Conservation (phyloP, 2,329 filamentous ascomycete genomes). For the Microdochium nivale region DNA sequence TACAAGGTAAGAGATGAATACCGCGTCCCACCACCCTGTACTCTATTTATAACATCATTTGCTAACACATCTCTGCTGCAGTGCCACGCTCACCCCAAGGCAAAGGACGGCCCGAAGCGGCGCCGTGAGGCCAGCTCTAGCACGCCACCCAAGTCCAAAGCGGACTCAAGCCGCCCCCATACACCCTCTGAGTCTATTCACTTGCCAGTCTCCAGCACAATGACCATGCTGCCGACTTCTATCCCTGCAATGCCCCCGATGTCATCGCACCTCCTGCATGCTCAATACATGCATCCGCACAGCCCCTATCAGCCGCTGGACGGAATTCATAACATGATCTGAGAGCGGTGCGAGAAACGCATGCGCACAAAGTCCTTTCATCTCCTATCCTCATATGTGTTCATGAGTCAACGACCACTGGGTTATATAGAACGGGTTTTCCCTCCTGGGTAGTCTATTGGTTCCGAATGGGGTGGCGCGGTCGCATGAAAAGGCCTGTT, state of each 20-base stretch:
- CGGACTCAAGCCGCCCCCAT: slow-evolving; percentile 29
- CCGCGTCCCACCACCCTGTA: not conserved
- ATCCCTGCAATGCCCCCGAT: slow-evolving; percentile 16
- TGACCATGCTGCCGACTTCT: slow-evolving; percentile 29
- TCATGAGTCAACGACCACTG: slow-evolving; percentile 4
- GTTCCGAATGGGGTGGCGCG: slow-evolving; percentile 5
- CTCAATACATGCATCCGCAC: slow-evolving; percentile 18
- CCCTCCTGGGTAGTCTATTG: slow-evolving; percentile 8
- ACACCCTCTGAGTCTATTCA: slow-evolving; percentile 34
- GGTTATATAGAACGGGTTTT: slow-evolving; percentile 10
- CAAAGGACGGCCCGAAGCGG: slow-evolving; percentile 62
- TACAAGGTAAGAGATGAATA: slow-evolving; percentile 57
- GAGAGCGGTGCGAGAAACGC: slow-evolving; percentile 7
- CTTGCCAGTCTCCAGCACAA: slow-evolving; percentile 20
- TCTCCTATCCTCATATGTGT: slow-evolving; percentile 8
- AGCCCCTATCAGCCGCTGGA: slow-evolving; percentile 27
- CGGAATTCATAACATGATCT: slow-evolving; percentile 38
- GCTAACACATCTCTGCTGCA: slow-evolving; percentile 22
- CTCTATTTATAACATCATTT: not conserved
- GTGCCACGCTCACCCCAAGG: slow-evolving; percentile 65
- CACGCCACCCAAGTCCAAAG: slow-evolving; percentile 38
- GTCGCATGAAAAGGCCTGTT: not conserved
- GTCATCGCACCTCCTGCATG: slow-evolving; percentile 10
- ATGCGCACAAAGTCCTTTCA: slow-evolving; percentile 3
- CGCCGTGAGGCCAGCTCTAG: slow-evolving; percentile 49